These are phyloP conservation scores for Phoenix roebelenii DNA, from an alignment of 176 grass and related monocot species.

Conservation along the genomic window DNA sequence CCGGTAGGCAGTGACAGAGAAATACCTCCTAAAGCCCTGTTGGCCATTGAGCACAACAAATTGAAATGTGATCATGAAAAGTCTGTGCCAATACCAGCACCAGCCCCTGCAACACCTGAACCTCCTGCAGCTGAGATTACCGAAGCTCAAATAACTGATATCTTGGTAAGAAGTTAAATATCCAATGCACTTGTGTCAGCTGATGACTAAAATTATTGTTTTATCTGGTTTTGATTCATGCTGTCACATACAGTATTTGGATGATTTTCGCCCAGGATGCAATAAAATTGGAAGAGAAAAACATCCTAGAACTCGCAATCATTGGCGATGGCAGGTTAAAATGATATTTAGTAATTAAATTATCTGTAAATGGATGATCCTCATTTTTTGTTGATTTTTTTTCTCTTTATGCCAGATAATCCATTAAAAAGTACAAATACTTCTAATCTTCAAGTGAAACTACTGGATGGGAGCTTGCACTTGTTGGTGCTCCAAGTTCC, in stretches of 20 bases:
- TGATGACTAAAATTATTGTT: background rate
- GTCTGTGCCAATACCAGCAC: background rate
- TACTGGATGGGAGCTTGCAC: slow-evolving; percentile 4
- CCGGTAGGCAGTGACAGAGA: background rate
- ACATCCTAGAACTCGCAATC: background rate
- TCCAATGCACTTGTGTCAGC: background rate
- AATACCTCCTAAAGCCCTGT: background rate
- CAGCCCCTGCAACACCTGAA: background rate
- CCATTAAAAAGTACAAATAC: background rate
- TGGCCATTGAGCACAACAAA: slow-evolving; percentile 3
- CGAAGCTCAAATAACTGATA: slow-evolving; percentile 7
- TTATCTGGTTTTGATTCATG: background rate
- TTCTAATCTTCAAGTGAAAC: background rate
- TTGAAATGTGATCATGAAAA: slow-evolving; percentile 1
- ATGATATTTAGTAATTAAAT: background rate
- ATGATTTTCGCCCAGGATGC: background rate
- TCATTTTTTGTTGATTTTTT: background rate
- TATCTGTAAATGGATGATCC: background rate
- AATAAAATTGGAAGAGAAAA: slow-evolving; percentile 17
- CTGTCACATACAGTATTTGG: background rate
- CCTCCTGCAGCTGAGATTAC: background rate
- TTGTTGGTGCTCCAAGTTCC: slow-evolving; percentile 7
- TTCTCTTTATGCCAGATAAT: background rate
- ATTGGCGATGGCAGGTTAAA: background rate
- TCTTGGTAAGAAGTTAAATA: slow-evolving; percentile 11